Evolutionary conservation across 2,329 filamentous ascomycete genomes (phyloP).

Genomic region (Aspergillus versicolor): DNA sequence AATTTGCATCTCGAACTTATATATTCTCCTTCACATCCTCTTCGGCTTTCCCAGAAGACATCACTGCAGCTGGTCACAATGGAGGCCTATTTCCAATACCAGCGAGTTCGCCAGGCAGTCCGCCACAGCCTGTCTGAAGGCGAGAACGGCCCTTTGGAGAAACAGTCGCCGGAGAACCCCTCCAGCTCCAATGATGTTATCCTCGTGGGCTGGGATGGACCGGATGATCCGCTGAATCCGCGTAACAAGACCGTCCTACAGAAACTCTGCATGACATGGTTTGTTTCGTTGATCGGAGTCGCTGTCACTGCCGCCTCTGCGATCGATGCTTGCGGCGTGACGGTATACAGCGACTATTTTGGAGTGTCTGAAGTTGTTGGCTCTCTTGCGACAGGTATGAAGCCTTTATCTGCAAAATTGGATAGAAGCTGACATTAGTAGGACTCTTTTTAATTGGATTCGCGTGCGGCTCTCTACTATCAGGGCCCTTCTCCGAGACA

Average conservation of each 20-base stretch:
- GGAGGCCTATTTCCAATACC: constrained; percentile 21
- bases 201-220: constrained; percentile 38
- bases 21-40: too few species aligned
- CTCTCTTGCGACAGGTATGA: constrained; percentile 43
- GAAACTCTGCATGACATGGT: constrained; percentile 39
- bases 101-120: constrained; percentile 13
- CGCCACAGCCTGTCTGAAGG: constrained; percentile 9
- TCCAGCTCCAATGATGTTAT: not conserved
- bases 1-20: too few species aligned
- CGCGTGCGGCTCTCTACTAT: constrained; percentile 48
- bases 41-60: too few species aligned
- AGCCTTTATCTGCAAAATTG: too few species aligned
- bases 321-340: constrained; percentile 45
- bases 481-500: constrained; percentile 51
- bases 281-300: constrained; percentile 51
- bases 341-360: constrained; percentile 45
- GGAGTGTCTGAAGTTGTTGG: constrained; percentile 52
- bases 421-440: not conserved
- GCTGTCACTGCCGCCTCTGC: constrained; percentile 52
- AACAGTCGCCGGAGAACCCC: not conserved
- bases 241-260: constrained; percentile 33
- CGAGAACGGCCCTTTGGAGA: not conserved
- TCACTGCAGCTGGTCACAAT: constrained; percentile 1
- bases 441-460: constrained; percentile 43
- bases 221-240: constrained; percentile 39